Conservation (phyloP, 108 stramenopile species). For the Seminavis robusta region DNA sequence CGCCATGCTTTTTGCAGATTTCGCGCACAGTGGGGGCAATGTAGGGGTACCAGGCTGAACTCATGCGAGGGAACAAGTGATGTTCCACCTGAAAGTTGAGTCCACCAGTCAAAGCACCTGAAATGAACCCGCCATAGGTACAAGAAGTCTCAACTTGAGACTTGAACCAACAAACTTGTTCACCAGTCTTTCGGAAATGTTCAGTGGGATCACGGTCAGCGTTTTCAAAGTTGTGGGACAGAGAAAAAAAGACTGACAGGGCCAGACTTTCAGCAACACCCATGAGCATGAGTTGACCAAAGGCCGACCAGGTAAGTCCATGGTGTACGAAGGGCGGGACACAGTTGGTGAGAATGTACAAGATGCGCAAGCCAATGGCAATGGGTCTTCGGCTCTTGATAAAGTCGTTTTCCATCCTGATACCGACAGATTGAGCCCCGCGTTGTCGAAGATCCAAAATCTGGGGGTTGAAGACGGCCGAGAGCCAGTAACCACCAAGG, state of each 20-base stretch:
- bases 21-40: conserved; percentile 95
- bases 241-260: conserved; percentile 76
- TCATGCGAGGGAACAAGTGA: conserved; percentile 92
- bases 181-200: conserved; percentile 42
- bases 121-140: conserved; percentile 86
- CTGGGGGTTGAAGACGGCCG: conserved; percentile 76
- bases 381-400: conserved; percentile 59
- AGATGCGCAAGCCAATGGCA: conserved; percentile 49
- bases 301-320: conserved; percentile 30
- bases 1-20: conserved; percentile 90
- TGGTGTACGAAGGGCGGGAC: conserved; percentile 65
- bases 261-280: conserved; percentile 67
- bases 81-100: conserved; percentile 95
- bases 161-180: conserved; percentile 87
- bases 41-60: conserved; percentile 92
- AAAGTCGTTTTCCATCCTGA: conserved; percentile 75
- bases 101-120: conserved; percentile 85
- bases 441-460: conserved; percentile 71
- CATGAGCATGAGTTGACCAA: conserved; percentile 69
- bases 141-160: conserved; percentile 87
- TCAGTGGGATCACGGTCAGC: conserved; percentile 80
- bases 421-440: conserved; percentile 59
- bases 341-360: conserved; percentile 68
- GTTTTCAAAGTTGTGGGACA: conserved; percentile 93
- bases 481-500: conserved; percentile 79